These are phyloP conservation scores for Botryotinia narcissicola DNA, from an alignment of 2,329 filamentous ascomycete genomes.

Conservation along the genomic window DNA sequence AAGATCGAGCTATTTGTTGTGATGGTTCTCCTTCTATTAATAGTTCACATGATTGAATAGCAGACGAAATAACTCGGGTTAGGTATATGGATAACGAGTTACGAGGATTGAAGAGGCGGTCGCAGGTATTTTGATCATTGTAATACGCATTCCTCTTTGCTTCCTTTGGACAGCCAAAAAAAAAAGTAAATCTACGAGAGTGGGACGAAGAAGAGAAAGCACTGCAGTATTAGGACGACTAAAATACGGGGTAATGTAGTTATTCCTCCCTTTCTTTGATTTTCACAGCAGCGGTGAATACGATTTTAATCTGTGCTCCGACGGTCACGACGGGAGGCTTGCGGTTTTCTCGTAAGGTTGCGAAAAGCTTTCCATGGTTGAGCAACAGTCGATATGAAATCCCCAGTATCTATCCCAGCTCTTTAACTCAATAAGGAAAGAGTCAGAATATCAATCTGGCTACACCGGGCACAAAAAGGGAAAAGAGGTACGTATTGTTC, in stretches of 20 bases:
- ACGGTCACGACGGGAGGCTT: conserved; percentile 16
- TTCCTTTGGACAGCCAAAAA: not conserved
- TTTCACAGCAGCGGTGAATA: conserved; percentile 22
- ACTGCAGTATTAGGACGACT: conserved; percentile 4
- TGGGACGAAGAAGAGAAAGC: not conserved
- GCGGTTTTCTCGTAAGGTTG: not conserved
- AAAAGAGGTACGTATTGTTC: conserved; percentile 12
- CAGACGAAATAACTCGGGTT: not conserved
- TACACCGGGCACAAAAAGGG: conserved; percentile 17
- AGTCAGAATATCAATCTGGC: conserved; percentile 8
- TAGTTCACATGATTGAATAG: conserved; percentile 11
- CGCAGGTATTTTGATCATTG: conserved; percentile 6
- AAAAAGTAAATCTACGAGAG: not conserved
- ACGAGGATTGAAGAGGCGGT: not conserved
- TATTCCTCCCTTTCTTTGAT: conserved; percentile 3
- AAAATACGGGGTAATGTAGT: conserved; percentile 12
- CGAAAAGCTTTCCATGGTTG: conserved; percentile 8
- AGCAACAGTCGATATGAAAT: not conserved
- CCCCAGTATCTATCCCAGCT: conserved; percentile 1
- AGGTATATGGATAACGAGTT: not conserved
- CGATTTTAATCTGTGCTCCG: conserved; percentile 18
- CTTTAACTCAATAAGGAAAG: not conserved
- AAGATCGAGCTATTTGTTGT: not conserved
- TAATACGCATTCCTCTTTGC: not conserved
- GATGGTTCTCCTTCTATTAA: conserved; percentile 6